These are phyloP conservation scores for Candida mattraensis DNA, from an alignment of 805 yeast genomes.

Conservation along the genomic window DNA sequence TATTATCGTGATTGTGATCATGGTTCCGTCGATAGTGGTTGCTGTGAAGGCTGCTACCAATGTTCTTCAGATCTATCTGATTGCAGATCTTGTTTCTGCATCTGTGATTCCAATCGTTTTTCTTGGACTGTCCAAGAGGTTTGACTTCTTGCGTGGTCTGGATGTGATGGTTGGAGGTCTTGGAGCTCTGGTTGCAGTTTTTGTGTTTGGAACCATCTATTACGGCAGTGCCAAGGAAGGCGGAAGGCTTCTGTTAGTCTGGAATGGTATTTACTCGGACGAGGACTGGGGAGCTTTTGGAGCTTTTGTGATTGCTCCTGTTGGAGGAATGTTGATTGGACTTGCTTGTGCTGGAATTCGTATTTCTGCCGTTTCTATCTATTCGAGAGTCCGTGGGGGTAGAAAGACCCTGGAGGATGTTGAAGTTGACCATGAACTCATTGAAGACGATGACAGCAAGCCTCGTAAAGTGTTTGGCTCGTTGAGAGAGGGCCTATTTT, in stretches of 20 bases:
- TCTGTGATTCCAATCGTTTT: conserved; percentile 83
- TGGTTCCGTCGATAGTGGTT: conserved; percentile 85
- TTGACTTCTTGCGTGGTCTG: conserved; percentile 72
- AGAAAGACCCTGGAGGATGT: conserved; percentile 9
- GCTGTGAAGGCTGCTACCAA: conserved; percentile 81
- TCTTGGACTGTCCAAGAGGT: conserved; percentile 66
- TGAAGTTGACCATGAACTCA: conserved; percentile 13
- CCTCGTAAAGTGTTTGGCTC: conserved; percentile 10
- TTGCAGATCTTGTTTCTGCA: conserved; percentile 87
- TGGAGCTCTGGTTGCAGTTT: conserved; percentile 78
- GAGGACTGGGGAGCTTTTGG: conserved; percentile 95
- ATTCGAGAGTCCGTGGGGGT: conserved; percentile 34
- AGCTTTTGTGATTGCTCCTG: conserved; percentile 88
- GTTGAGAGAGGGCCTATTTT: conserved; percentile 11
- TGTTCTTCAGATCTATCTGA: conserved; percentile 81
- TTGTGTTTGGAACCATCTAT: conserved; percentile 81
- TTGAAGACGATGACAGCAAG: conserved; percentile 13
- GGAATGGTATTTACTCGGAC: conserved; percentile 74
- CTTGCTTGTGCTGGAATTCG: conserved; percentile 51
- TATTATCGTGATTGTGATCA: conserved; percentile 65
- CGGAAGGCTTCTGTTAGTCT: conserved; percentile 67
- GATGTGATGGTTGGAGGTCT: conserved; percentile 84
- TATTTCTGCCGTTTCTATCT: conserved; percentile 34
- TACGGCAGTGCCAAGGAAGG: conserved; percentile 73
- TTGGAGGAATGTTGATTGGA: conserved; percentile 69